These are phyloP conservation scores for Amanita muscaria DNA, from an alignment of 768 basidiomycete species.

Conservation along the genomic window DNA sequence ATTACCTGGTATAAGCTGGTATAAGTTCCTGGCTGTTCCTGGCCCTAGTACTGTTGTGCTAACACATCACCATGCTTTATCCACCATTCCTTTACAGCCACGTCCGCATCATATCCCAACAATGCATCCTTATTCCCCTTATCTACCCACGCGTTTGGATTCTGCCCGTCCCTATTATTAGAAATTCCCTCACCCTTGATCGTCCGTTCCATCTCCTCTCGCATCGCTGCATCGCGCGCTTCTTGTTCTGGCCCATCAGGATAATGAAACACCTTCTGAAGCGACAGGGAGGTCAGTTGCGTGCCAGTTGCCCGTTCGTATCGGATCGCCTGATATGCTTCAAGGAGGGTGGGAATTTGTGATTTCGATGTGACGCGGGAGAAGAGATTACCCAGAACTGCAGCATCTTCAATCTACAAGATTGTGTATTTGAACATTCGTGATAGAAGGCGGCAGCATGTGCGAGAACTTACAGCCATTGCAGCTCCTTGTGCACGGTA, in stretches of 20 bases:
- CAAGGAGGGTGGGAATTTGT: conserved; percentile 39
- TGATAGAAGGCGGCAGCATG: neutral
- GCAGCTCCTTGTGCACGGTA: conserved; percentile 49
- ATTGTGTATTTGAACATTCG: neutral
- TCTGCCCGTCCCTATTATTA: conserved; percentile 17
- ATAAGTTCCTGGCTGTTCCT: no score
- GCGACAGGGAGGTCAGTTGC: conserved; percentile 40
- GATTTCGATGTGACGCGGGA: conserved; percentile 32
- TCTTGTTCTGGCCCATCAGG: conserved; percentile 49
- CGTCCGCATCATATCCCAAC: conserved; percentile 51
- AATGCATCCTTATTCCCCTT: conserved; percentile 33
- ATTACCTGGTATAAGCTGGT: no score
- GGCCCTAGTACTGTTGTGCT: no score
- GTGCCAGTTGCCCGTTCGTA: conserved; percentile 39
- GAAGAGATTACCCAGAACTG: conserved; percentile 42
- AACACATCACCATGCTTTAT: conserved; percentile 2
- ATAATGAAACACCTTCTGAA: conserved; percentile 48
- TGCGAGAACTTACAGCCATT: conserved; percentile 35
- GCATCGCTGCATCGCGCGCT: conserved; percentile 43
- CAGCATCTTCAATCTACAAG: conserved; percentile 39
- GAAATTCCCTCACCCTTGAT: conserved; percentile 17
- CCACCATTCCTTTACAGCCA: conserved; percentile 43
- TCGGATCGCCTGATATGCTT: conserved; percentile 46
- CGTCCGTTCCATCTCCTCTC: conserved; percentile 35
- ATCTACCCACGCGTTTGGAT: conserved; percentile 51